Percentiles rank a stretch among this genome's conserved stretches.
phyloP scores from a whole-genome alignment of 139 green algal species.

The Chlorella ohadii region DNA sequence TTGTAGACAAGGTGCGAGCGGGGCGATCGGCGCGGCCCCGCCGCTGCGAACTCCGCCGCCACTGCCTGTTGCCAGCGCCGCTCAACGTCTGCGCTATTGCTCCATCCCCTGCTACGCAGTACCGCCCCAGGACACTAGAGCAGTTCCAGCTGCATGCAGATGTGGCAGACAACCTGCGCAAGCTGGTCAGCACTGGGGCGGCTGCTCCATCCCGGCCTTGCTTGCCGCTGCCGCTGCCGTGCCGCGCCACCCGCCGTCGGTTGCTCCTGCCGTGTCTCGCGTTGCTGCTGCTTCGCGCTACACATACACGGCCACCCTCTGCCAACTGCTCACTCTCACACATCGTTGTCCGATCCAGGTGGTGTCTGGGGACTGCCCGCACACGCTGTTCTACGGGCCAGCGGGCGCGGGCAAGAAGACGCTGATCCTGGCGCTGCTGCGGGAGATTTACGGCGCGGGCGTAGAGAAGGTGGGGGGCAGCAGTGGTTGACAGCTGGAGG shows the following conservation, averaged over 20 bases:
- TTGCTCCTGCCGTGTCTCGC: too few species aligned
- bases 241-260: too few species aligned
- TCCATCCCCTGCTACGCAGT: slow-evolving; percentile 58
- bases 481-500: too few species aligned
- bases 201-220: neutral
- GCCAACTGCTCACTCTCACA: too few species aligned
- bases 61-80: neutral
- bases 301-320: too few species aligned
- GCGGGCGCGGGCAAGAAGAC: slow-evolving; percentile 97
- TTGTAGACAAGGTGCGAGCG: slow-evolving; percentile 76
- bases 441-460: slow-evolving; percentile 90
- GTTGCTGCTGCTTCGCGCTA: too few species aligned
- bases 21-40: neutral
- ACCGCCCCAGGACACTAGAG: slow-evolving; percentile 87
- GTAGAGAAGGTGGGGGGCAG: slow-evolving; percentile 87
- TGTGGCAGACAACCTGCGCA: slow-evolving; percentile 82
- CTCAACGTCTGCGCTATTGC: neutral
- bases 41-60: neutral
- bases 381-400: slow-evolving; percentile 97
- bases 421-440: slow-evolving; percentile 90
- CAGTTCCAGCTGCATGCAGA: slow-evolving; percentile 83
- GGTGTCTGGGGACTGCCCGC: slow-evolving; percentile 88
- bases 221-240: too few species aligned
- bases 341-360: slow-evolving; percentile 81
- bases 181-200: slow-evolving; percentile 72